Conservation (phyloP, 2,329 filamentous ascomycete species). For the Ophiostoma sp. region DNA sequence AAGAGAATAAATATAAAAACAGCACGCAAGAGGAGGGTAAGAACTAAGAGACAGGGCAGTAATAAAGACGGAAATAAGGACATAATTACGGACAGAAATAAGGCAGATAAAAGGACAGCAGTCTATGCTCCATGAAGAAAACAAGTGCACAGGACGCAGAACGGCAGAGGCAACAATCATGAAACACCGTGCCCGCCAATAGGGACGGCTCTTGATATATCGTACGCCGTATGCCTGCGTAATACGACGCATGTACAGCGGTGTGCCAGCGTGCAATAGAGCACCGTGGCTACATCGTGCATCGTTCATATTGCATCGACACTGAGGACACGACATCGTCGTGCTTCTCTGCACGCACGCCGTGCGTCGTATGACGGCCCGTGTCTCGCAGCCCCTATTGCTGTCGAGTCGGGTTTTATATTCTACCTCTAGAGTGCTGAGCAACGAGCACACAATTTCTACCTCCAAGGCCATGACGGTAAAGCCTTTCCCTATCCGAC, state of each 20-base stretch:
- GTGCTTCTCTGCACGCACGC: neutral
- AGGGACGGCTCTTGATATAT: neutral
- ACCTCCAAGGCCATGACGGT: too few relatives aligned
- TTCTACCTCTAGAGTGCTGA: neutral
- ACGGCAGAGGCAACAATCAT: neutral
- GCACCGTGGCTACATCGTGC: too few relatives aligned
- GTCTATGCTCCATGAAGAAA: neutral
- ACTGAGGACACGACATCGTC: neutral
- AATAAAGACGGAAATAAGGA: neutral
- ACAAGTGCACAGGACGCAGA: neutral
- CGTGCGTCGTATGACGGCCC: neutral
- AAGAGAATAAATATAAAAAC: too few relatives aligned
- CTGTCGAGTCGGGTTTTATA: neutral
- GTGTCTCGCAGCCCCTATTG: constrained; percentile 5
- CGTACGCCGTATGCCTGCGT: too few relatives aligned
- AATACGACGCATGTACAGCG: too few relatives aligned
- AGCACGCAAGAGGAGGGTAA: too few relatives aligned
- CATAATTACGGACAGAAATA: neutral
- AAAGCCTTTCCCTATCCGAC: neutral
- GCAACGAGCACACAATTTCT: neutral
- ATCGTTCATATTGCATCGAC: too few relatives aligned
- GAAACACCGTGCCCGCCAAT: constrained; percentile 1
- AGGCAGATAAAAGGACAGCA: neutral
- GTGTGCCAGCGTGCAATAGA: too few relatives aligned
- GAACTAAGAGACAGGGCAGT: too few relatives aligned